phyloP scores from a whole-genome alignment of 768 basidiomycete species.

The Lentinula lateritia region DNA sequence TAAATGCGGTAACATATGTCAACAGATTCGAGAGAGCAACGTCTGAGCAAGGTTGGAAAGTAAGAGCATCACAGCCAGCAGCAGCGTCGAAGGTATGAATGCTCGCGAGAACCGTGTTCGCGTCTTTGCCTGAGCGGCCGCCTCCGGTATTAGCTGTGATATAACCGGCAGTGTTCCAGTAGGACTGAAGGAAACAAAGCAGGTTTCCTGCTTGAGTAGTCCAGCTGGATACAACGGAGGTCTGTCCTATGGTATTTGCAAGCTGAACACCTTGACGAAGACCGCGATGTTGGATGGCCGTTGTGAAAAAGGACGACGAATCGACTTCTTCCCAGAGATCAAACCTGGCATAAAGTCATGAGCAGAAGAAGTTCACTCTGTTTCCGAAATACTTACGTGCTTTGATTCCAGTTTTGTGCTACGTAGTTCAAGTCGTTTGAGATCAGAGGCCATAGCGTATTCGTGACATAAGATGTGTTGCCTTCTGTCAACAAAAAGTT shows the following conservation, averaged over 20 bases:
- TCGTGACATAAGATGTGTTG: constrained; percentile 43
- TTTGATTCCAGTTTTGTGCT: constrained; percentile 59
- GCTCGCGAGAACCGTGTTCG: constrained; percentile 66
- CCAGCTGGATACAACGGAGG: constrained; percentile 37
- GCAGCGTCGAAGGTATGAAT: constrained; percentile 53
- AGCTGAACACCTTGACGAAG: constrained; percentile 63
- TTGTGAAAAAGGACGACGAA: constrained; percentile 77
- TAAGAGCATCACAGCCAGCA: constrained; percentile 29
- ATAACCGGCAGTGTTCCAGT: constrained; percentile 57
- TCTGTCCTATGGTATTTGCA: constrained; percentile 52
- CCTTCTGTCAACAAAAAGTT: constrained; percentile 54
- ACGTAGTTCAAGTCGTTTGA: constrained; percentile 74
- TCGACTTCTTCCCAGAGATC: constrained; percentile 74
- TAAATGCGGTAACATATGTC: constrained; percentile 61
- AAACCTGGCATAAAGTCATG: constrained; percentile 34
- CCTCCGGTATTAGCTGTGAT: constrained; percentile 73
- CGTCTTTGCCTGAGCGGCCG: constrained; percentile 70
- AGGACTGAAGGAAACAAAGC: constrained; percentile 79
- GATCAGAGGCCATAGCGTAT: constrained; percentile 65
- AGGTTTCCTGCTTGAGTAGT: constrained; percentile 53
- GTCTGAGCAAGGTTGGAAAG: constrained; percentile 60
- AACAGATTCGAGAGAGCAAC: constrained; percentile 63
- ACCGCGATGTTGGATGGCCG: constrained; percentile 70
- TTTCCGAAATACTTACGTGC: constrained; percentile 35
- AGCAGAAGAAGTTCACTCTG: not conserved